Base-by-base conservation (phyloP, 2,329 filamentous ascomycete species). In the Aspergillus pseudonomiae region DNA sequence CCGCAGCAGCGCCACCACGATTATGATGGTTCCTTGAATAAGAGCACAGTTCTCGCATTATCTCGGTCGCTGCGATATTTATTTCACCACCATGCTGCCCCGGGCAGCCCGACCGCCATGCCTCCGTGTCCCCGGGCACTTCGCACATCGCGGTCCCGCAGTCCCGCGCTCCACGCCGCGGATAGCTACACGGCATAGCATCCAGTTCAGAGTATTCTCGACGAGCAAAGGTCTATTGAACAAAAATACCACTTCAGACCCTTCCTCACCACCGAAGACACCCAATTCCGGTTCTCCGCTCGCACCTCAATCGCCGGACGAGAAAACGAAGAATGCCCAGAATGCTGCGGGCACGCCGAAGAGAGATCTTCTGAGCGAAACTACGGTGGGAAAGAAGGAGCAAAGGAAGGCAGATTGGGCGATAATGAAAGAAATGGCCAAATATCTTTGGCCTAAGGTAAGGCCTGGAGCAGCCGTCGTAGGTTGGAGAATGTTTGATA, bases 341-440 rank as follows among this genome's bases (percentile, higher is more conserved):
- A 70, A 71, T 64, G 70, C 70, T 34, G 72, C 74, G 55, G 57
- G 71, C n/a, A 64, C 71, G 53, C 75, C 77, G 59, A 79, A 79
- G 63, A 88, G 89, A 70, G 84, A 87, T 34, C 78, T 94, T 50
- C 85, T 91, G 24, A 80, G 85, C 14, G 84, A 90, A 73, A 85
- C 91, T 65, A 89, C 87, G 1, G 75, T 87, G 74, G 88, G 88
- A 57, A 89, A 88, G 24, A 89, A 94, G 71, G 92, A 97, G 80
- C 96, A 99, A 84, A 88, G 95, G 71, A 96, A 94, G 80, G 94
- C 94, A 10, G 95, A 99, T 75, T 97, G 94, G 94, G 94, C 94
- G 55, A 99, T 99, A 70, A 95, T 99, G 84, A 96, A 91, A 80
- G 94, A 99, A 78, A 98, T 99, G 94, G 89, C 91, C 64, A 89